Percentiles rank a stretch among this genome's conserved stretches.
Evolutionary conservation across 2,329 filamentous ascomycete genomes (phyloP).

Genomic region (Coniochaeta ligniaria): DNA sequence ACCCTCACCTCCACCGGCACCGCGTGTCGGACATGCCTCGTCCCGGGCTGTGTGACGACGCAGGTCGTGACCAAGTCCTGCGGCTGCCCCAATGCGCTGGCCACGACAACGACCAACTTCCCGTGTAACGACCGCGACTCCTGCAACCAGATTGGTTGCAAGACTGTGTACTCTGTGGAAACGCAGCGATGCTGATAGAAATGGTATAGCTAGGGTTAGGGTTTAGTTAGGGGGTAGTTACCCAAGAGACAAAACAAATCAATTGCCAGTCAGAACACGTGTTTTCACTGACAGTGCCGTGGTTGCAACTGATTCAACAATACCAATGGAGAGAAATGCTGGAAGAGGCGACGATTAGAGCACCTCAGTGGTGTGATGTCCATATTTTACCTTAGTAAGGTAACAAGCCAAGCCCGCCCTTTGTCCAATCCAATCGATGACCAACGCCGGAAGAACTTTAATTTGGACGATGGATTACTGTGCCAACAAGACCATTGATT

Average conservation of each 20-base stretch:
- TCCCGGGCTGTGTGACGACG: constrained; percentile 6
- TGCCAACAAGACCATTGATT: background rate
- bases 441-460: background rate
- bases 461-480: no score
- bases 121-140: background rate
- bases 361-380: no score
- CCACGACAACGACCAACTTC: constrained; percentile 2
- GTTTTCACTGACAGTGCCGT: no score
- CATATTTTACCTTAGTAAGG: no score
- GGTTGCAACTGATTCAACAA: no score
- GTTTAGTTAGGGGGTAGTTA: background rate
- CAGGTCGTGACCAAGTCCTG: constrained; percentile 4
- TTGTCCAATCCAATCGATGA: background rate
- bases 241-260: no score
- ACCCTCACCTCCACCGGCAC: constrained; percentile 9
- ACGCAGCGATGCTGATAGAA: background rate
- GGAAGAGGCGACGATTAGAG: no score
- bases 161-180: constrained; percentile 2
- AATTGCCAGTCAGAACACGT: no score
- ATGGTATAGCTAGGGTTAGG: background rate
- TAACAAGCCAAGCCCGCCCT: no score
- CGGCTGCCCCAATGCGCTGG: constrained; percentile 5
- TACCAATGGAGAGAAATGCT: no score
- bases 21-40: constrained; percentile 8
- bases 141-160: constrained; percentile 4